Evolutionary conservation across 139 green algal genomes (phyloP), one percentile per base, ranked within the genome.

Genomic region (Ettlia oleoabundans): DNA sequence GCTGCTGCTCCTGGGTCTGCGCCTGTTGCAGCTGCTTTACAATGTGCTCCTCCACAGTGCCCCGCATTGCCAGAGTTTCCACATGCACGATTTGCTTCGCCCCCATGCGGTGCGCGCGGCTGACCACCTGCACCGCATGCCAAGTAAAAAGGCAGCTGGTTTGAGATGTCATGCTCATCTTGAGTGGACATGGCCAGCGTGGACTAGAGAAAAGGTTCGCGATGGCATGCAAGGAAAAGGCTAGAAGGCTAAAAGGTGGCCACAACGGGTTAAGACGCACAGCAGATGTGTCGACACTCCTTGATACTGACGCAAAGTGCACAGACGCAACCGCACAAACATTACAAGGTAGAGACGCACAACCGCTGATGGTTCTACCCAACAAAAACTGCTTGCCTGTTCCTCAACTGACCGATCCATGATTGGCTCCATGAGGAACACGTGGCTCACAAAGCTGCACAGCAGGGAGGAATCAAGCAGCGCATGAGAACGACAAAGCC

Each of bases 381-480:
- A n/a, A 30, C 4, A 35, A 8, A 28, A 35, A n/a, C 3, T 3
- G 13, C 83, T 9, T 18, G 85, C 88, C 92, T 96, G 93, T 55
- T 94, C 76, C 85, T 97, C 88, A 80, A 96, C 78, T 10, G 86
- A 75, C 3, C 41, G 35, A 82, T 99, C 94, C n/a, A 84, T 87
- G 35, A 99, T 85, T 0, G 96, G 96, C 88, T 99, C 96, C 96
- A 98, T 96, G 28, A 99, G 84, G 76, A 98, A 96, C 18, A 99
- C 94, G 62, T 91, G 82, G 26, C 43, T 67, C 24, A 37, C 73
- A 68, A 80, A 68, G 73, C 73, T 80, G 73, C 73, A 67, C 15
- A 65, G 18, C 15, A n/a, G 18, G 55, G 55, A 28, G 30, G 55
- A 22, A 9, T 58, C 18, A 19, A 30, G 43, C 7, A 1, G 66